Evolutionary conservation across 2,329 filamentous ascomycete genomes (phyloP).

Genomic region (Drechslerella coelobrocha): DNA sequence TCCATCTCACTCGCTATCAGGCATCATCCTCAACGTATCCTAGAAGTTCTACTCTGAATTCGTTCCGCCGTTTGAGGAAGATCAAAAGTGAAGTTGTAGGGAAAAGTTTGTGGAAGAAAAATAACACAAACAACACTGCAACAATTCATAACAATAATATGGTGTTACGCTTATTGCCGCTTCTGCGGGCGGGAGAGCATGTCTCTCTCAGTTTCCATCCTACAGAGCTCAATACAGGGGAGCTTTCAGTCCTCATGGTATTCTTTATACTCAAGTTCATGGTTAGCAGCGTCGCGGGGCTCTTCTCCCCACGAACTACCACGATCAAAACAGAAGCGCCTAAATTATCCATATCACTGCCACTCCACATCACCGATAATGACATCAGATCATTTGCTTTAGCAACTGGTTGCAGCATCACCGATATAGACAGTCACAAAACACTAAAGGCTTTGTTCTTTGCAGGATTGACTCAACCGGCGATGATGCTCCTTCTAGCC

Average conservation of each 20-base stretch:
- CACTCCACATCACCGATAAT: constrained; percentile 29
- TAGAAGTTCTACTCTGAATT: too few relatives aligned
- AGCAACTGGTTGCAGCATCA: constrained; percentile 6
- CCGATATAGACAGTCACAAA: constrained; percentile 15
- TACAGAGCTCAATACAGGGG: constrained; percentile 18
- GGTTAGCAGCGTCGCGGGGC: constrained; percentile 20
- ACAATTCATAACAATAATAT: constrained; percentile 10
- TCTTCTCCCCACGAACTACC: constrained; percentile 10
- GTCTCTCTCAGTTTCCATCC: constrained; percentile 26
- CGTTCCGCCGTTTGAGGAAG: too few relatives aligned
- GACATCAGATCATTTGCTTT: constrained; percentile 20
- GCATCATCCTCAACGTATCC: background rate
- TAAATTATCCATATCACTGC: constrained; percentile 44
- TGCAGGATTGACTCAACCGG: constrained; percentile 28
- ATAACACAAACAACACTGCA: constrained; percentile 30
- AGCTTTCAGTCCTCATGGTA: constrained; percentile 28
- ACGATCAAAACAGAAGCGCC: constrained; percentile 24
- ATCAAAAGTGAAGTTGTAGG: too few relatives aligned
- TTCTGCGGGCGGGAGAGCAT: constrained; percentile 19
- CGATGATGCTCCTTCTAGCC: constrained; percentile 30
- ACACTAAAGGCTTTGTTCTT: constrained; percentile 26
- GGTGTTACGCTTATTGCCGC: constrained; percentile 14
- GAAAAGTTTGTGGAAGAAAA: constrained; percentile 27
- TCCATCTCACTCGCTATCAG: background rate
- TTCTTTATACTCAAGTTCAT: constrained; percentile 35